Percentiles rank a stretch among this genome's conserved stretches.
phyloP scores from a whole-genome alignment of 768 basidiomycete species.

The Mycena olivaceomarginata region DNA sequence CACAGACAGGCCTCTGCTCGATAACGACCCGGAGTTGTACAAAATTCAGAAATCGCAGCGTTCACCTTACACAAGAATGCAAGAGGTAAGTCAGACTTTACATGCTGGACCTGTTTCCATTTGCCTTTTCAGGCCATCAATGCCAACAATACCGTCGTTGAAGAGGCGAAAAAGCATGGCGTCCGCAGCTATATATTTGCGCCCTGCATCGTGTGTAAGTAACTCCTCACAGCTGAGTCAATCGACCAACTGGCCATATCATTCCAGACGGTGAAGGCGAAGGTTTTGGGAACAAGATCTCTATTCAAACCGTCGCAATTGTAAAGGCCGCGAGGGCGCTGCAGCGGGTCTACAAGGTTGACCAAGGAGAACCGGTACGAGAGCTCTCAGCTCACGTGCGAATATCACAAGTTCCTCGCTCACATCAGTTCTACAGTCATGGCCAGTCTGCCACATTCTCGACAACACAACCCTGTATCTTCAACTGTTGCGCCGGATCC shows the following conservation, averaged over 20 bases:
- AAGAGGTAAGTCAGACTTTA: background rate
- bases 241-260: background rate
- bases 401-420: background rate
- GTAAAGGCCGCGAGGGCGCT: background rate
- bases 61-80: background rate
- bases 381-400: background rate
- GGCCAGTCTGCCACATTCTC: background rate
- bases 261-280: background rate
- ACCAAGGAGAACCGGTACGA: conserved; percentile 1
- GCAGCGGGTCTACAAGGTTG: conserved; percentile 8
- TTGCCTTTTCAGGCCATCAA: background rate
- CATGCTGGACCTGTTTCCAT: background rate
- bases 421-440: background rate
- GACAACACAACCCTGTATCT: conserved; percentile 6
- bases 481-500: background rate
- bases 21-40: conserved; percentile 9
- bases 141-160: background rate
- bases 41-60: conserved; percentile 1
- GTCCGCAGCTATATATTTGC: conserved; percentile 5
- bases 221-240: background rate
- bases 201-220: conserved; percentile 7
- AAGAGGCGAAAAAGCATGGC: conserved; percentile 3
- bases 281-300: background rate
- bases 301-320: background rate
- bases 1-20: conserved; percentile 9